Evolutionary conservation across 192 early-diverging fungal species (phyloP).

Genomic region (Entophlyctis luteolus): DNA sequence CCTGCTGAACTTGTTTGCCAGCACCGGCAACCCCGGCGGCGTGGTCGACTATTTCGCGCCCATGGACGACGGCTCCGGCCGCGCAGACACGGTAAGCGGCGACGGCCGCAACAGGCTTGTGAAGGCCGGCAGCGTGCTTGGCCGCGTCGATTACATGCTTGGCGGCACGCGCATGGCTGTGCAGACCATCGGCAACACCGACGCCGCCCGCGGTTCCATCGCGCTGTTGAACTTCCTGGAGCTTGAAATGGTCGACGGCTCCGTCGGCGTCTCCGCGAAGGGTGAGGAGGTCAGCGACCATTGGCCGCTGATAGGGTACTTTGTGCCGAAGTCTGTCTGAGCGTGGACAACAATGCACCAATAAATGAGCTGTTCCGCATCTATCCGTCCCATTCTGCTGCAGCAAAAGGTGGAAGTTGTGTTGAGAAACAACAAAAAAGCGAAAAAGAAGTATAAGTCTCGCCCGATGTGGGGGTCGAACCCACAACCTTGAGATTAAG

Average conservation of each 20-base stretch:
- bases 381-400: too few species aligned
- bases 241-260: conserved; percentile 21
- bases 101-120: conserved; percentile 20
- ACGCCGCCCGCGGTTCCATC: neutral
- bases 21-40: neutral
- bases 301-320: conserved; percentile 16
- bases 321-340: conserved; percentile 2
- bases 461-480: conserved; percentile 83
- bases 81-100: conserved; percentile 1
- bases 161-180: neutral
- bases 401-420: too few species aligned
- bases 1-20: neutral
- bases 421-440: too few species aligned
- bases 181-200: neutral
- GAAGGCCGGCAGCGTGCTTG: conserved; percentile 17
- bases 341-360: too few species aligned
- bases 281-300: conserved; percentile 26
- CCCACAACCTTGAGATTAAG: conserved; percentile 86
- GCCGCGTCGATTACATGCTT: conserved; percentile 19
- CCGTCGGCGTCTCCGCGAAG: neutral
- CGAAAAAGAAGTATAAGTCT: too few species aligned
- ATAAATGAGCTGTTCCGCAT: too few species aligned
- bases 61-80: neutral
- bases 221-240: conserved; percentile 10
- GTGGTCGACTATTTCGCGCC: neutral